Evolutionary conservation across 352 stramenopile species (phyloP).

Genomic region (Pythium apleroticum): DNA sequence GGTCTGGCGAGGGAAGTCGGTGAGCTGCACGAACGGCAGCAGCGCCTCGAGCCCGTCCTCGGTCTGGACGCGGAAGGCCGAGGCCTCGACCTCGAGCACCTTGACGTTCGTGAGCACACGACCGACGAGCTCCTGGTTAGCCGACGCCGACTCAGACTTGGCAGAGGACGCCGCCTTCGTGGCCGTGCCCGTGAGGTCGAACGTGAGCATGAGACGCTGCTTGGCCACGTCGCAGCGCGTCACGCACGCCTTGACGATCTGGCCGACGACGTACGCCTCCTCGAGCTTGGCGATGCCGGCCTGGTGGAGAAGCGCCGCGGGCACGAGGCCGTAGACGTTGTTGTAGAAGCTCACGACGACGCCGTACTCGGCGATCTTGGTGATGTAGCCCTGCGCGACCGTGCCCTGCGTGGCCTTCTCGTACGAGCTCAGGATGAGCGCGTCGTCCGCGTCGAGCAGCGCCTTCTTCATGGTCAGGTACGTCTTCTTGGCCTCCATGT

Average conservation of each 20-base stretch:
- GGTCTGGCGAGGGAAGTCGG: slow-evolving; percentile 79
- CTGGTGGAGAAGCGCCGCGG: slow-evolving; percentile 77
- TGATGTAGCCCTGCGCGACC: slow-evolving; percentile 91
- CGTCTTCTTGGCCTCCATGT: slow-evolving; percentile 92
- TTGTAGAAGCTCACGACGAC: slow-evolving; percentile 97
- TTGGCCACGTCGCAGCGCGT: slow-evolving; percentile 73
- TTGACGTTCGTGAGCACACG: slow-evolving; percentile 60
- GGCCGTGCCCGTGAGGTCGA: slow-evolving; percentile 57
- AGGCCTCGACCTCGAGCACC: slow-evolving; percentile 63
- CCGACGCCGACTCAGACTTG: slow-evolving; percentile 1
- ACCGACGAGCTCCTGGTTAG: slow-evolving; percentile 46
- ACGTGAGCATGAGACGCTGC: slow-evolving; percentile 86
- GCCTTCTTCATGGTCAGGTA: slow-evolving; percentile 90
- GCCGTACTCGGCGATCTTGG: slow-evolving; percentile 91
- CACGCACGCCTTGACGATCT: slow-evolving; percentile 84
- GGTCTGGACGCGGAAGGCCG: slow-evolving; percentile 76
- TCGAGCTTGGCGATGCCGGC: slow-evolving; percentile 83
- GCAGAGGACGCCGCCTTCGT: slow-evolving; percentile 15
- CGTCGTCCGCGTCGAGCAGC: slow-evolving; percentile 66
- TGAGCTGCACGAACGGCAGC: slow-evolving; percentile 82
- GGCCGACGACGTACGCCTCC: slow-evolving; percentile 82
- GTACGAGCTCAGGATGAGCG: slow-evolving; percentile 78
- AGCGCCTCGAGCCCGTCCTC: slow-evolving; percentile 68
- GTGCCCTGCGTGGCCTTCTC: slow-evolving; percentile 67
- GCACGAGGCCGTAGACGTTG: slow-evolving; percentile 93